Percentiles rank a stretch among this genome's conserved stretches.
Conservation (phyloP, 768 basidiomycete species). For the Gautieria morchelliformis region DNA sequence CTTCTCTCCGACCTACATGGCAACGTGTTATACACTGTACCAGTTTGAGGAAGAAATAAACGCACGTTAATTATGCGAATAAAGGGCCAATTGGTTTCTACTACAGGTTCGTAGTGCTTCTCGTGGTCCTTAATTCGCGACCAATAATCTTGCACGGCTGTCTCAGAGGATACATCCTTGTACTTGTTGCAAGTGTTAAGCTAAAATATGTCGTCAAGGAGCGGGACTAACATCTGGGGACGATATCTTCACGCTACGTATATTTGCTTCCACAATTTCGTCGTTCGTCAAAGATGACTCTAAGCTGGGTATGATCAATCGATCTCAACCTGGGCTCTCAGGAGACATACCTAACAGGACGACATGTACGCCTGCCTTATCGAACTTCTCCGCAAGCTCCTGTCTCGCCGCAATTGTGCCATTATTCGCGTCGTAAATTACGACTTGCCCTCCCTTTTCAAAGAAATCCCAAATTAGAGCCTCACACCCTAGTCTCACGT, state of each 20-base stretch:
- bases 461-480: conserved; percentile 86
- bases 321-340: neutral
- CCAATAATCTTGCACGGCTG: conserved; percentile 89
- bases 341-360: conserved; percentile 67
- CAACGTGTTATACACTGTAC: neutral
- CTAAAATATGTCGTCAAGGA: neutral
- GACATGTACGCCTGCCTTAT: conserved; percentile 81
- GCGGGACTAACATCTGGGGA: conserved; percentile 77
- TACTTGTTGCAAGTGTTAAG: conserved; percentile 48
- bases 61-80: conserved; percentile 89
- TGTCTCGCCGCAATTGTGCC: conserved; percentile 62
- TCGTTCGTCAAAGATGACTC: conserved; percentile 88
- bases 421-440: conserved; percentile 98
- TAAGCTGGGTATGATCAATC: conserved; percentile 21
- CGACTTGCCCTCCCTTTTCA: conserved; percentile 80
- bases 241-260: conserved; percentile 93
- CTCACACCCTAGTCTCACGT: conserved; percentile 77
- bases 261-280: conserved; percentile 90
- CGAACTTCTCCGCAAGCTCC: conserved; percentile 74
- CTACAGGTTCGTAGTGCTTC: conserved; percentile 80
- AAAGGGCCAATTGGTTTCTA: conserved; percentile 84
- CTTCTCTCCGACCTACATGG: conserved; percentile 76
- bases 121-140: conserved; percentile 82
- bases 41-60: neutral
- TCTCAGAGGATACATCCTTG: conserved; percentile 84